Percentiles rank a stretch among this genome's conserved stretches.
These are phyloP conservation scores for Rubia balearica DNA, from an alignment of 305 asterid genomes.

Conservation along the genomic window DNA sequence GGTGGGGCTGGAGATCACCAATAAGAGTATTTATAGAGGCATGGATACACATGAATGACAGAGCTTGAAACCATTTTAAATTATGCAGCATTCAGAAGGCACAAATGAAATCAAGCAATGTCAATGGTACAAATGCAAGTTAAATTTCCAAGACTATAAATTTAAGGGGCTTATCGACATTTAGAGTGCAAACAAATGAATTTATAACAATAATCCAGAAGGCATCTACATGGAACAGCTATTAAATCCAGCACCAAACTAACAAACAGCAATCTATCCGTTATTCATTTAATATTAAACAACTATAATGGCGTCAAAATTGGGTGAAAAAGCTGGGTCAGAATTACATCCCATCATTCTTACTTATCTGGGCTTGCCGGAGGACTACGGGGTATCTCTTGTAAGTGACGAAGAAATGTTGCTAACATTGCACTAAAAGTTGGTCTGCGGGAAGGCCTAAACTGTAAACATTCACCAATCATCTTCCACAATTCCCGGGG, in stretches of 20 bases:
- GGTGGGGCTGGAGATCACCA: not conserved
- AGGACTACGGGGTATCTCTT: conserved; percentile 92
- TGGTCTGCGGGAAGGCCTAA: conserved; percentile 82
- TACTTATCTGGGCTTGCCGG: conserved; percentile 95
- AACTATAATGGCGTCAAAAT: not conserved
- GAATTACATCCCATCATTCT: conserved; percentile 28
- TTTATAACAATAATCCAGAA: not conserved
- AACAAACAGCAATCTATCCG: not conserved
- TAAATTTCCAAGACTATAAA: not conserved
- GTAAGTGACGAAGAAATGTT: conserved; percentile 89
- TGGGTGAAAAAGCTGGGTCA: not conserved
- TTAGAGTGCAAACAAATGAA: not conserved
- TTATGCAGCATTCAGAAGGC: not conserved
- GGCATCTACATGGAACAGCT: not conserved
- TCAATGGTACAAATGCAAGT: not conserved
- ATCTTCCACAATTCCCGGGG: conserved; percentile 97
- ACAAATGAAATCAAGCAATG: not conserved
- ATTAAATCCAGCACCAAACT: not conserved
- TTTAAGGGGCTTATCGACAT: not conserved
- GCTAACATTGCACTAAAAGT: conserved; percentile 86
- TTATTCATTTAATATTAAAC: not conserved
- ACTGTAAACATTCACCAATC: conserved; percentile 98
- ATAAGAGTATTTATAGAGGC: not conserved
- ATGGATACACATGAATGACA: not conserved
- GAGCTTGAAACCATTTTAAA: not conserved